Conservation (phyloP, 495 filamentous ascomycete genomes). For the Aspergillus diversus region DNA sequence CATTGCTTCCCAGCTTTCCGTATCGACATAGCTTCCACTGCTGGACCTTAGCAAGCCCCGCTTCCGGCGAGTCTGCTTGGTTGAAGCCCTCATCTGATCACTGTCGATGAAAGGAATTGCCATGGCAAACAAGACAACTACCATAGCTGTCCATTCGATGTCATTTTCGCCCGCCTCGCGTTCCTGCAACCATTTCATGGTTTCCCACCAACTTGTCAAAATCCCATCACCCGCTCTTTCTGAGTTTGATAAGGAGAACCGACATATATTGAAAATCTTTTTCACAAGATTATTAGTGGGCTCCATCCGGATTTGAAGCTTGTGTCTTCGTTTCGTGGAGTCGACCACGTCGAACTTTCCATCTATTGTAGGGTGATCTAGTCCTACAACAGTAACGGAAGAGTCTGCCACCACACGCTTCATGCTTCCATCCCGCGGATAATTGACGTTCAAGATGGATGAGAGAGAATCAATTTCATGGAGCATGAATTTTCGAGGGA, state of each 20-base stretch:
- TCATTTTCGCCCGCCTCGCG: conserved; percentile 56
- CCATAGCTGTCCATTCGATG: conserved; percentile 77
- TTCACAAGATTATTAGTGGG: conserved; percentile 63
- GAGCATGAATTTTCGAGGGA: conserved; percentile 52
- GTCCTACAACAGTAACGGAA: conserved; percentile 41
- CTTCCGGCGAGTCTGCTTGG: conserved; percentile 49
- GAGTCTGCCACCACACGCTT: conserved; percentile 56
- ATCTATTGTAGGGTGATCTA: conserved; percentile 49
- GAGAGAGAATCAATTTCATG: conserved; percentile 48
- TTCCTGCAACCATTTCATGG: conserved; percentile 66
- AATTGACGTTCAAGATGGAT: conserved; percentile 33
- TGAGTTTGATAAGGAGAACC: conserved; percentile 61
- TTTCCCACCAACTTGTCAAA: conserved; percentile 74
- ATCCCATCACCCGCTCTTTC: conserved; percentile 65
- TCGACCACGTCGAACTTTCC: conserved; percentile 70
- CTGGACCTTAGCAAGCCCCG: conserved; percentile 60
- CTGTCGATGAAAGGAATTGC: conserved; percentile 54
- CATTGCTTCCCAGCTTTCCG: conserved; percentile 68
- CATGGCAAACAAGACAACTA: conserved; percentile 70
- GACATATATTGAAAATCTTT: conserved; percentile 61
- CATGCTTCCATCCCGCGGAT: conserved; percentile 54
- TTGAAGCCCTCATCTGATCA: conserved; percentile 37
- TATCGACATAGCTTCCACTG: conserved; percentile 58
- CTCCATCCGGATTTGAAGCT: conserved; percentile 66
- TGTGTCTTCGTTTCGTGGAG: conserved; percentile 61